Base-by-base conservation (phyloP, 1,139 yeast species). In the Hyphopichia fennica region DNA sequence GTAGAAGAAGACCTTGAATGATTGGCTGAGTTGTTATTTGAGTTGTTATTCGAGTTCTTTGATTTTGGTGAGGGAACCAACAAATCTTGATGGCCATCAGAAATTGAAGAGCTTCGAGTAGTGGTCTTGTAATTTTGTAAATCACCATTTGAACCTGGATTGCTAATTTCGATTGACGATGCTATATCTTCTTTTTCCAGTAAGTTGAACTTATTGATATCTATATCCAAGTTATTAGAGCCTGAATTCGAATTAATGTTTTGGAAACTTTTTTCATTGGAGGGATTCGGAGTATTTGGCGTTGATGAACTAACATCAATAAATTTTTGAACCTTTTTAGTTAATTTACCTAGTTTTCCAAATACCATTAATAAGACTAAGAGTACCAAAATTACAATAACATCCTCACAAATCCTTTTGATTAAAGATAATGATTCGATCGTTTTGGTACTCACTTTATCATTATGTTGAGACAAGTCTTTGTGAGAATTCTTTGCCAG, bases 351-450 rank as follows among this genome's bases (percentile, higher is more conserved):
- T 67, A 76, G 16, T 73, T 75, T 67, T 55, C 49, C 75, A 65
- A 42, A 75, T 54, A 25, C 66, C 47, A 43, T 62, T 51, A 41
- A 68, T 43, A 39, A 65, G 34, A 35, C 65, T 48, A 38, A 63
- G 47, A 47, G 72, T 47, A 41, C 54, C 15, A 71, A 39, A 29
- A 79, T 60, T 15, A 79, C 72, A 19, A 75, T 57, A 2, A 78
- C 60, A 47, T 80, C 81, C 53, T 81, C 86, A 32, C 77, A 48
- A 19, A 79, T 60, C 42, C 77, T 69, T 43, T 57, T 54, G 3
- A 57, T 42, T 11, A 59, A 19, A 8, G 56, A 48, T 16, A 49
- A 45, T 17, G 50, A 41, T 32, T 41, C 34, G 6, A 41, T 17
- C 8, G 37, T 16, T n/a, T 34, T 28, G 8, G 35, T 17, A n/a